Base-by-base conservation (phyloP, 257 asterid genomes). In the Lycium ferocissimum region DNA sequence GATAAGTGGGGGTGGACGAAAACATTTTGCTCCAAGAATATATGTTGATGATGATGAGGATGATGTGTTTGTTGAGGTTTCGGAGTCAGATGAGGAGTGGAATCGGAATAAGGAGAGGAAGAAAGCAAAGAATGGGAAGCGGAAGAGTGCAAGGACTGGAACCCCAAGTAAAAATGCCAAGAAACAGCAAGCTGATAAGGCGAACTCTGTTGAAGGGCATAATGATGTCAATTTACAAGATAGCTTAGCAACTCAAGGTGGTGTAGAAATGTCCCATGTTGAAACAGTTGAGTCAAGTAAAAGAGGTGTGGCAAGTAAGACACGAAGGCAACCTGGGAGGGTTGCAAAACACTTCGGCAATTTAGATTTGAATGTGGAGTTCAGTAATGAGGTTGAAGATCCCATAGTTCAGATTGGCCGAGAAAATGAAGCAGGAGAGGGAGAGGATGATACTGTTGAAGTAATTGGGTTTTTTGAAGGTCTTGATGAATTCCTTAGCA, bases 381-480 rank as follows among this genome's bases (percentile, higher is more conserved):
- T 92, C 71, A 96, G 93, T 90, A 96, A 94, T 84, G 98, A 95
- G 81, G 90, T 89, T 71, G 98, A 95, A 86, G 99, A 94, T 90
- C 92, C 95, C 17, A 92, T 91, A 18, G 88, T 90, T 15, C 89
- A 91, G 86, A 90, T 72, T 81, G 84, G 87, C 85, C 92, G 87
- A 53, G 96, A 86, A 83, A 88, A 85, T 70, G 98, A 92, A 71
- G 81, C 92, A 15, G 89, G 87, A 66, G 93, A 92, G 40, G 98
- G 97, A 73, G 96, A 90, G 84, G 98, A 93, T 67, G 98, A 93
- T 61, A 93, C 91, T 79, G 92, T 93, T 70, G 99, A 95, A 89
- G 99, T 97, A 86, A 89, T 88, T 80, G 99, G 94, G 63, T 94
- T 95, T 80, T 96, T 96, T 82, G 99, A 96, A 88, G 99, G 99